Evolutionary conservation across 2,329 filamentous ascomycete genomes (phyloP).

Genomic region (Calonectria pseudoturangicola): DNA sequence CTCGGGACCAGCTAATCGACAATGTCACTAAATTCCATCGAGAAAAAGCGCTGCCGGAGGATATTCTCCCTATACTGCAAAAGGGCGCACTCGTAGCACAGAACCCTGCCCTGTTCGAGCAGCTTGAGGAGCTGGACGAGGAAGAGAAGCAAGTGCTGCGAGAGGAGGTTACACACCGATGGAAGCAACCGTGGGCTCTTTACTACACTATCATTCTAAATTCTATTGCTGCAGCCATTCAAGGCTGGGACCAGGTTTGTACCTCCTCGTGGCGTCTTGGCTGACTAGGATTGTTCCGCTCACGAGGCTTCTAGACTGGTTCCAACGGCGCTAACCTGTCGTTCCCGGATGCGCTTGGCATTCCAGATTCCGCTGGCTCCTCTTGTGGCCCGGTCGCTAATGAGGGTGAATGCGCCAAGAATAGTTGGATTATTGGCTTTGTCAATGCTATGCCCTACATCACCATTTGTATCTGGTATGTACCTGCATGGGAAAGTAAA

Average conservation of each 20-base stretch:
- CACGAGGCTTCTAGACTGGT: conserved; percentile 56
- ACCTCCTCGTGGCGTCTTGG: background rate
- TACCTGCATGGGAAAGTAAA: background rate
- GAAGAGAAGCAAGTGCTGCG: conserved; percentile 64
- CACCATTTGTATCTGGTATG: conserved; percentile 65
- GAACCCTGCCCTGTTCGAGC: conserved; percentile 67
- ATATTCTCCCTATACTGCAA: conserved; percentile 63
- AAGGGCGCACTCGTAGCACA: conserved; percentile 58
- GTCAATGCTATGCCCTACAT: conserved; percentile 72
- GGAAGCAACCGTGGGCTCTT: conserved; percentile 68
- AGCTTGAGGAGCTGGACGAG: conserved; percentile 66
- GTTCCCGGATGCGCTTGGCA: conserved; percentile 67
- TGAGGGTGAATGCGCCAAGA: conserved; percentile 63
- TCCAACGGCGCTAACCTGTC: conserved; percentile 69
- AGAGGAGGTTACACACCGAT: conserved; percentile 68
- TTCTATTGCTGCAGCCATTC: conserved; percentile 72
- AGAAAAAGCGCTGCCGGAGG: conserved; percentile 66
- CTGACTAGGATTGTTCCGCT: conserved; percentile 7
- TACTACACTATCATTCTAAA: conserved; percentile 71
- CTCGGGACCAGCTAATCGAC: conserved; percentile 69
- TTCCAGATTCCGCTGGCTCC: conserved; percentile 57
- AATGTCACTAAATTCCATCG: conserved; percentile 73
- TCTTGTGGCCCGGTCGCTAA: conserved; percentile 58
- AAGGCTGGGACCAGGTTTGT: conserved; percentile 65
- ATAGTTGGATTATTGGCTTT: conserved; percentile 77